These are phyloP conservation scores for Boletus patriciae DNA, from an alignment of 768 basidiomycete genomes.

Conservation along the genomic window DNA sequence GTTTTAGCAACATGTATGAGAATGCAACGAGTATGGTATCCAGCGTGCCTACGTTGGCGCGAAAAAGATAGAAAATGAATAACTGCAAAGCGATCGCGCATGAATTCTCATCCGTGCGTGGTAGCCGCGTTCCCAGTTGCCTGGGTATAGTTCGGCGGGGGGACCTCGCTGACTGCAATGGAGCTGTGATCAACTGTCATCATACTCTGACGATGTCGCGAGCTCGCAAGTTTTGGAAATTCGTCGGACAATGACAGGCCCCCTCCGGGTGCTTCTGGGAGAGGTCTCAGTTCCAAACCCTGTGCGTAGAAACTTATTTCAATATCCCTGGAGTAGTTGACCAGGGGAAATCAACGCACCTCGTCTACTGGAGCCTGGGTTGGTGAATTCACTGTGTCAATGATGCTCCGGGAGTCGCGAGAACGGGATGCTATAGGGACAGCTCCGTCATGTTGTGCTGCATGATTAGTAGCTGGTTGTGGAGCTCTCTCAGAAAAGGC, in stretches of 20 bases:
- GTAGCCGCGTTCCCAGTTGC: conserved; percentile 3
- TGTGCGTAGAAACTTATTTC: background rate
- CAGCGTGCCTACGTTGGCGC: background rate
- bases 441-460: background rate
- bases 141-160: conserved; percentile 28
- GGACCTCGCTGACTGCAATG: conserved; percentile 14
- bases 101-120: background rate
- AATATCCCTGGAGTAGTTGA: background rate
- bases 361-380: conserved; percentile 14
- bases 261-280: conserved; percentile 25
- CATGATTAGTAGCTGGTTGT: conserved; percentile 3
- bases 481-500: conserved; percentile 2
- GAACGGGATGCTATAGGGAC: background rate
- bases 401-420: conserved; percentile 15
- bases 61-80: background rate
- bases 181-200: conserved; percentile 13
- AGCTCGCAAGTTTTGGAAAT: conserved; percentile 10
- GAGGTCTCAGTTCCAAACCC: conserved; percentile 18
- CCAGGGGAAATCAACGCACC: conserved; percentile 4
- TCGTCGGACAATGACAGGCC: conserved; percentile 16
- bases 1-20: background rate
- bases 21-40: background rate
- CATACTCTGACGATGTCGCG: conserved; percentile 3
- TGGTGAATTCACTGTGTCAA: conserved; percentile 3
- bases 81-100: background rate